Evolutionary conservation across 2,329 filamentous ascomycete species (phyloP).

Genomic region (Cordyceps cicadae): DNA sequence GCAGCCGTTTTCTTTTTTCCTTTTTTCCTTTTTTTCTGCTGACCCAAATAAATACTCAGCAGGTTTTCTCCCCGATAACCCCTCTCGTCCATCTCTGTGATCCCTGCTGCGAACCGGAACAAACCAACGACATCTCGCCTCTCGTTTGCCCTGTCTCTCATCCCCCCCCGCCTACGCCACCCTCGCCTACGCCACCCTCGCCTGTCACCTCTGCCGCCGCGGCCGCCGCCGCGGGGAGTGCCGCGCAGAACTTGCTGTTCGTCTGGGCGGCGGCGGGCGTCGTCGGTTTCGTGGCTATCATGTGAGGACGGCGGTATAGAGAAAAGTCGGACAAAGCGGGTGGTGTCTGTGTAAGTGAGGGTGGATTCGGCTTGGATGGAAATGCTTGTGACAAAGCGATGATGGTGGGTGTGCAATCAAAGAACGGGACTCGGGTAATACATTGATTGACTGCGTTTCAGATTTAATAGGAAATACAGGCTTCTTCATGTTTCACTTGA

Average conservation of each 20-base stretch:
- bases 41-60: no score
- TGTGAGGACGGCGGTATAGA: background rate
- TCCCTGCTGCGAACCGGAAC: background rate
- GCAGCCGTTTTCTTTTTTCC: no score
- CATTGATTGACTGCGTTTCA: no score
- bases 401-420: background rate
- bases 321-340: background rate
- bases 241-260: background rate
- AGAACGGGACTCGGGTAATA: background rate
- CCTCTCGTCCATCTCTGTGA: background rate
- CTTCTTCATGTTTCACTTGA: background rate
- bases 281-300: background rate
- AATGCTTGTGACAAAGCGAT: background rate
- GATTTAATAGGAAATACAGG: background rate
- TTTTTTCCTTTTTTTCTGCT: no score
- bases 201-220: conserved; percentile 14
- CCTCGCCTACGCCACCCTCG: conserved; percentile 11
- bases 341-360: no score
- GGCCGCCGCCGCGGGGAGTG: conserved; percentile 6
- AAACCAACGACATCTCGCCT: background rate
- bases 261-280: background rate
- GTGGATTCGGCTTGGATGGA: no score
- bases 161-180: no score
- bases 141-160: background rate
- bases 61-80: no score